A percentile compares a stretch with the other conserved stretches of the same genome.
phyloP scores from a whole-genome alignment of 495 filamentous ascomycete species.

The Aspergillus panamensis region DNA sequence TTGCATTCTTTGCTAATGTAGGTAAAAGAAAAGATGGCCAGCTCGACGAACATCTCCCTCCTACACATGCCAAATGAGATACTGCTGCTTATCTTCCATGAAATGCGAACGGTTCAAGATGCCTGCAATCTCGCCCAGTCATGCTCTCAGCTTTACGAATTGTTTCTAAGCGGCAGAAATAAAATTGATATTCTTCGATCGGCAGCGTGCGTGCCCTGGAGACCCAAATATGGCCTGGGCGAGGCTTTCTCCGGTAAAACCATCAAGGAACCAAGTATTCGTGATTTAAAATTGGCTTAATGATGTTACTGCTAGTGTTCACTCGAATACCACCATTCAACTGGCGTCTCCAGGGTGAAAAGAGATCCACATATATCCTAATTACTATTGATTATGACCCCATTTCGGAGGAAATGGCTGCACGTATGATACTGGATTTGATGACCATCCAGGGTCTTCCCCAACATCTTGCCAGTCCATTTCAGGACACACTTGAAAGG shows the following conservation, averaged over 20 bases:
- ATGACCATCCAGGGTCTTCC: neutral
- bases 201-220: neutral
- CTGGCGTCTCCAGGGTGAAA: neutral
- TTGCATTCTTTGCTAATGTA: too few species aligned
- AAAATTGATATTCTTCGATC: constrained; percentile 1
- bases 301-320: neutral
- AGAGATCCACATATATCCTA: neutral
- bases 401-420: too few species aligned
- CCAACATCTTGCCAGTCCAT: neutral
- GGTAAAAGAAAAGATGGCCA: too few species aligned
- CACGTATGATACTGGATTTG: neutral
- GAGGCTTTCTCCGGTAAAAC: neutral
- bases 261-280: neutral
- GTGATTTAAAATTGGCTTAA: neutral
- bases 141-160: neutral
- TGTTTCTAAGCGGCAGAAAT: neutral
- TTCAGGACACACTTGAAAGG: neutral
- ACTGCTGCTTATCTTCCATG: neutral
- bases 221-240: neutral
- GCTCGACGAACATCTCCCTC: neutral
- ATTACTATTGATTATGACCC: neutral
- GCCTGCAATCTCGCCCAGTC: neutral
- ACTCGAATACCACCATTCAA: constrained; percentile 1
- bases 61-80: neutral
- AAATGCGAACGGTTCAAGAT: neutral